A percentile compares a stretch with the other conserved stretches of the same genome.
phyloP scores from a whole-genome alignment of 768 basidiomycete genomes.

The Termitomyces sp. region DNA sequence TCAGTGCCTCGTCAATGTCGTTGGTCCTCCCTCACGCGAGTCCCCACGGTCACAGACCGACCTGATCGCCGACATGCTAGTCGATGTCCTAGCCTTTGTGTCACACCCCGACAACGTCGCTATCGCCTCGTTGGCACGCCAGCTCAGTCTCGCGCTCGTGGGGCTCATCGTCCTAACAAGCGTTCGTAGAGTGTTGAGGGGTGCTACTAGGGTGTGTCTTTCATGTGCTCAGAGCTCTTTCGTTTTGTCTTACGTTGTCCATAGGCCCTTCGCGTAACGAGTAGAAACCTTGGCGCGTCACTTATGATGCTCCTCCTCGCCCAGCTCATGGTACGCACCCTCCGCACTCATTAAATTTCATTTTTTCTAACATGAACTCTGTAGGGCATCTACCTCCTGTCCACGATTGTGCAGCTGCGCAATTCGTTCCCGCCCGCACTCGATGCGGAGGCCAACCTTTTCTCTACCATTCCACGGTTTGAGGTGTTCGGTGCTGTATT shows the following conservation, averaged over 20 bases:
- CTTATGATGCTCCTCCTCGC: conserved; percentile 74
- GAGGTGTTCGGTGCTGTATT: conserved; percentile 72
- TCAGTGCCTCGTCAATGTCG: conserved; percentile 49
- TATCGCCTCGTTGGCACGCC: conserved; percentile 38
- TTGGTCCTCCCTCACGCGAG: conserved; percentile 28
- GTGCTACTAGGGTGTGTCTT: conserved; percentile 51
- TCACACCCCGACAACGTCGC: conserved; percentile 26
- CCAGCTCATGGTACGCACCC: conserved; percentile 68
- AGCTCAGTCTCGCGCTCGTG: conserved; percentile 61
- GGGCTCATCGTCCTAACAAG: conserved; percentile 74
- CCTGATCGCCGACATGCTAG: conserved; percentile 35
- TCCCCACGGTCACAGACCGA: conserved; percentile 21
- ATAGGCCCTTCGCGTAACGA: conserved; percentile 59
- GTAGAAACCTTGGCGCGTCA: conserved; percentile 65
- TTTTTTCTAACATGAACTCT: too few species aligned
- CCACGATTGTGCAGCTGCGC: conserved; percentile 78
- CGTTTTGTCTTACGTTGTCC: neutral
- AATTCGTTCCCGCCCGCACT: conserved; percentile 71
- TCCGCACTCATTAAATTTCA: neutral
- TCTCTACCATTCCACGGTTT: conserved; percentile 68
- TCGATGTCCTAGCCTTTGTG: conserved; percentile 26
- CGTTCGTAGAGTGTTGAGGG: conserved; percentile 62
- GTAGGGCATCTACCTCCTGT: conserved; percentile 79
- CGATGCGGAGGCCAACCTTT: conserved; percentile 40
- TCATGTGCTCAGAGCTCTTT: neutral